Evolutionary conservation across 495 filamentous ascomycete species (phyloP), one percentile per base, ranked within the genome.

Genomic region (Cenococcum geophilum): DNA sequence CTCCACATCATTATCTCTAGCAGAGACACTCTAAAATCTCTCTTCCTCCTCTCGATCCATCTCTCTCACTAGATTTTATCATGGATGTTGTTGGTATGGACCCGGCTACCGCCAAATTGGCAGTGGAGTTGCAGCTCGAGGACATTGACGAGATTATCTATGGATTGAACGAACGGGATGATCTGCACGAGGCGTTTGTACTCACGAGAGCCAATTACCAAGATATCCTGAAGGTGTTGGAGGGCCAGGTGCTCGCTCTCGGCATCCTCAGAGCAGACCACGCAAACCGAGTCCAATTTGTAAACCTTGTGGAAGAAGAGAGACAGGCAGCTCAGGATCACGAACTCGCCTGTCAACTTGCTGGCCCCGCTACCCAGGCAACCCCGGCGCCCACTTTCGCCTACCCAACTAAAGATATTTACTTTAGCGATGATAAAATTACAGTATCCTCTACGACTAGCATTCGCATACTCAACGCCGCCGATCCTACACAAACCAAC

Each of bases 251-350:
- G 2, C 12, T 51, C 1, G 48, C 48, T 3, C 14, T 51, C 5
- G 21, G 23, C 4, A 37, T 61, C 21, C 61, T 64, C 18, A 8
- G 32, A 9, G 22, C 12, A 0, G 61, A 64, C 4, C 34, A 49
- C n/a, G 37, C 40, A 4, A 34, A 48, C n/a, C 48, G 35, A 1
- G 23, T 37, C 10, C 10, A 6, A 5, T 48, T 54, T 5, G 35
- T 6, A 16, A 9, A n/a, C n/a, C 37, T 64, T 1, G 4, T 64
- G 11, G 16, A 37, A 21, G 61, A 64, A 50, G 61, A 64, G 50
- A 42, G 40, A 40, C 61, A 59, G 56, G 61, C 61, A 8, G 21
- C 34, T 1, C 21, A 16, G 23, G 61, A 64, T 48, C 61, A 64
- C 36, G 20, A 49, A 8, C 9, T 59, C 9, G 61, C 61, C 1